Base-by-base conservation (phyloP, 176 grass and related monocot genomes). In the Eleusine coracana region DNA sequence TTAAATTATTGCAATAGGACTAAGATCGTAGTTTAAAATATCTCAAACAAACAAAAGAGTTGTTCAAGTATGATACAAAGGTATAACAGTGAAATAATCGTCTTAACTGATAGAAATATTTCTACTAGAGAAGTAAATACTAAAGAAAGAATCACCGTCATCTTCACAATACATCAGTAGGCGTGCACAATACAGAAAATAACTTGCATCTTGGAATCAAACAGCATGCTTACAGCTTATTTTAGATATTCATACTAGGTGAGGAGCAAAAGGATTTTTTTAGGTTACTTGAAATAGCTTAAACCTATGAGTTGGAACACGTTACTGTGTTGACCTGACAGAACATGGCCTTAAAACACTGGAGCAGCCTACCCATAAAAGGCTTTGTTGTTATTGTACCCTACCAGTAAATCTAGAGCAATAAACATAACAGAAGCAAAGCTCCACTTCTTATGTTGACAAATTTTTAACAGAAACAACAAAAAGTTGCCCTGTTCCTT, bases 371-470 rank as follows among this genome's bases (percentile, higher is more conserved):
- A 64, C 58, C 28, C 54, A 41, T 37, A 55, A 68, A 75, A 46
- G 6, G 41, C 41, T 44, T 6, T 44, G 41, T 44, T 44, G 9
- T 44, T 44, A 5, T 44, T 8, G 41, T 44, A 40, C 20, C 4
- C 7, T 63, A 64, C 56, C 27, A 68, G 55, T 36, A 54, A 56
- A 75, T 55, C 14, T 40, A 86, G 21, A 66, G 52, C 31, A 73
- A 80, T 55, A 54, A 80, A 42, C 31, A 40, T 68, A 80, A 6
- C 31, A 51, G 45, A 67, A 7, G 50, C 4, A 14, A 15, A 63
- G 31, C 31, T 34, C 31, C 25, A 6, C 11, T 20, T 55, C 17
- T 55, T 55, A 55, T 21, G 11, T 10, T 10, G 23, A 61, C 58
- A 25, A 17, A 5, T 51, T 71, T 71, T 28, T 52, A 55, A 51